Percentiles rank a stretch among this genome's conserved stretches.
phyloP scores from a whole-genome alignment of 345 rosid species.

The Turritis glabra region DNA sequence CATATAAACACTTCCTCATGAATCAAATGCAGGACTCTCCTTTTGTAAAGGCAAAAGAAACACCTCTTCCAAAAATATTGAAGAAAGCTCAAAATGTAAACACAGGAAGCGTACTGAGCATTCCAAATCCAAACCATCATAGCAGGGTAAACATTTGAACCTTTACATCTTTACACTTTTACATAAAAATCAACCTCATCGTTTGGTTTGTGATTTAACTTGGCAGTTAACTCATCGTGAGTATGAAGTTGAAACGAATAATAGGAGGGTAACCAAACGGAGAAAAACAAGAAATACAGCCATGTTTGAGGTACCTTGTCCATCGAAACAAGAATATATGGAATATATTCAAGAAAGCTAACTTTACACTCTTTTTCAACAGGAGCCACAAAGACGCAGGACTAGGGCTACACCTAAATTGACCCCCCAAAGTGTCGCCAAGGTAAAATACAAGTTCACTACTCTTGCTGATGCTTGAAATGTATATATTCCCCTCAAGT shows the following conservation, averaged over 20 bases:
- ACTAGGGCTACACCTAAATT: conserved; percentile 15
- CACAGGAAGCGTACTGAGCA: conserved; percentile 18
- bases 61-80: background rate
- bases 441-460: conserved; percentile 1
- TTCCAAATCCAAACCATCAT: conserved; percentile 14
- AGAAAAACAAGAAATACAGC: conserved; percentile 18
- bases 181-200: background rate
- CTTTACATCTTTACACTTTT: background rate
- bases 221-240: conserved; percentile 1
- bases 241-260: background rate
- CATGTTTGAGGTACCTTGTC: conserved; percentile 3
- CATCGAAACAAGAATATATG: background rate
- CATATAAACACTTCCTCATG: background rate
- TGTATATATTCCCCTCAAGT: background rate
- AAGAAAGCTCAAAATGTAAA: conserved; percentile 12
- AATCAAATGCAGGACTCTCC: conserved; percentile 12
- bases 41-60: background rate
- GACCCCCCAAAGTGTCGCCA: conserved; percentile 11
- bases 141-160: background rate
- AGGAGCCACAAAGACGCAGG: conserved; percentile 21
- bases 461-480: background rate
- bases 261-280: conserved; percentile 1
- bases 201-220: background rate
- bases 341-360: background rate
- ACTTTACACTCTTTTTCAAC: background rate